phyloP scores from a whole-genome alignment of 495 filamentous ascomycete genomes.

The Penicillium pancosmium region DNA sequence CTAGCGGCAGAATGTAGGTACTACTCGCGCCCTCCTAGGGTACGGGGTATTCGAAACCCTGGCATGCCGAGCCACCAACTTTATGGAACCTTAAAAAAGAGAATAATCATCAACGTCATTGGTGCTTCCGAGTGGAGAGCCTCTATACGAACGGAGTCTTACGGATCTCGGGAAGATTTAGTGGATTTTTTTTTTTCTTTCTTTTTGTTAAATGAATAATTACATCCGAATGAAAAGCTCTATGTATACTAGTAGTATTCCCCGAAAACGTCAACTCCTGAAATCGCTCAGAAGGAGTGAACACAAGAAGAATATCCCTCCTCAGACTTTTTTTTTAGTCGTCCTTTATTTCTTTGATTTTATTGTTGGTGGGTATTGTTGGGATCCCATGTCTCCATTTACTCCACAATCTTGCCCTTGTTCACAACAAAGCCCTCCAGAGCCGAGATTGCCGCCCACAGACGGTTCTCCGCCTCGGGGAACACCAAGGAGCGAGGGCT shows the following conservation, averaged over 20 bases:
- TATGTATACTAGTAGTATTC: not conserved
- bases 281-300: slow-evolving; percentile 3
- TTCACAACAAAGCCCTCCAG: slow-evolving; percentile 91
- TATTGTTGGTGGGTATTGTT: not conserved
- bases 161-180: not conserved
- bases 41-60: slow-evolving; percentile 1
- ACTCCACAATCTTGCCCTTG: slow-evolving; percentile 68
- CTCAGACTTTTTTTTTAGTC: not conserved
- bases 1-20: not conserved
- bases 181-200: not conserved
- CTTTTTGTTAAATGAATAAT: not conserved
- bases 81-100: not conserved
- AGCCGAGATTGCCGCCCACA: slow-evolving; percentile 86
- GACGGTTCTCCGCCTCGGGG: slow-evolving; percentile 87
- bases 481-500: slow-evolving; percentile 81
- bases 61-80: slow-evolving; percentile 7
- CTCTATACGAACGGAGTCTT: no score
- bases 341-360: not conserved
- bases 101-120: slow-evolving; percentile 19
- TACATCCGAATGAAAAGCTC: slow-evolving; percentile 8
- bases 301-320: slow-evolving; percentile 1
- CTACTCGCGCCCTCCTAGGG: not conserved
- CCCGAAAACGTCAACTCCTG: not conserved
- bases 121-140: not conserved
- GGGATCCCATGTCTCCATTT: slow-evolving; percentile 14